phyloP scores from a whole-genome alignment of 768 basidiomycete species.

The Macrolepiota fuliginosa region DNA sequence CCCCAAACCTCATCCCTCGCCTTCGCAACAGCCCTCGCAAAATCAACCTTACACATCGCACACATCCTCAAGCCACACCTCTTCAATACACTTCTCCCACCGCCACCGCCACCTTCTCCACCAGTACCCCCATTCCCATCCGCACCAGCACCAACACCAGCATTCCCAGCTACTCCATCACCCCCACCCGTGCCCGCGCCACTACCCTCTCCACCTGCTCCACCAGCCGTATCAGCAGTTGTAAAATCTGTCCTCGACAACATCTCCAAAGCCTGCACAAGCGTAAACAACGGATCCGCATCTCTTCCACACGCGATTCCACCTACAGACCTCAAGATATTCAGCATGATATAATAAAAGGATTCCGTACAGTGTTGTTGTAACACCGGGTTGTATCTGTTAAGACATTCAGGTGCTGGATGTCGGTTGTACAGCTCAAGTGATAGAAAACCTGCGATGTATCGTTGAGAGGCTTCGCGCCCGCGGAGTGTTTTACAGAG shows the following conservation, averaged over 20 bases:
- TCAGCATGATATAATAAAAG: conserved; percentile 75
- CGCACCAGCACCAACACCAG: no score
- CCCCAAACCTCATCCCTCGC: conserved; percentile 64
- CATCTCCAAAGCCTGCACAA: conserved; percentile 71
- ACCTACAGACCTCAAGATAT: conserved; percentile 65
- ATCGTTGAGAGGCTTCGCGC: conserved; percentile 63
- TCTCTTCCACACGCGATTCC: conserved; percentile 73
- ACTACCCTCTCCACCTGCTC: conserved; percentile 30
- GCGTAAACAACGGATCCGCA: conserved; percentile 70
- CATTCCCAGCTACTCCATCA: no score
- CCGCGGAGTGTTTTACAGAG: conserved; percentile 52
- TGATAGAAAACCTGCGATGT: conserved; percentile 59
- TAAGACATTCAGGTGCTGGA: conserved; percentile 48
- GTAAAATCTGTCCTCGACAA: conserved; percentile 67
- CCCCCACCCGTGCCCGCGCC: conserved; percentile 32
- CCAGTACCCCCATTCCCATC: no score
- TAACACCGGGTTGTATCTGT: conserved; percentile 31
- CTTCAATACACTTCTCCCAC: neutral
- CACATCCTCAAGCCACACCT: conserved; percentile 33
- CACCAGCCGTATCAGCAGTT: conserved; percentile 50
- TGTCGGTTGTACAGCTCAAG: conserved; percentile 48
- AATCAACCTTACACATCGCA: conserved; percentile 35
- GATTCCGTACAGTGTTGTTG: conserved; percentile 56
- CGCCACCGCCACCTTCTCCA: no score
- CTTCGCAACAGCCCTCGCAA: conserved; percentile 44